Base-by-base conservation (phyloP, 306 rosid genomes). In the Ziziphus jujuba region DNA sequence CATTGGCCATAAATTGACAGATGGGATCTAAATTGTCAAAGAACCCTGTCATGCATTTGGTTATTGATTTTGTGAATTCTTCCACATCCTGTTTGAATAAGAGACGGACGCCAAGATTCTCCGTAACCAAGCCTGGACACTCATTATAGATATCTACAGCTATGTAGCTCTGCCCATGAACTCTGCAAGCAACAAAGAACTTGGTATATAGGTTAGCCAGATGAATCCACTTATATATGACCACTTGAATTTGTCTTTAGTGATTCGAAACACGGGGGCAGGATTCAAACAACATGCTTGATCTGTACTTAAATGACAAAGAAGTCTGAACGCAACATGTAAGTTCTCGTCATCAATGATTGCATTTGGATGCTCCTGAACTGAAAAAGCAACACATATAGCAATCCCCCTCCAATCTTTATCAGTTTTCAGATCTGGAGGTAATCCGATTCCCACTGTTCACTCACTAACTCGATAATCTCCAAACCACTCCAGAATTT, bases 141-240 rank as follows among this genome's bases (percentile, higher is more conserved):
- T 19, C 5, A 0, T 6, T 16, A 13, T 16, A 54, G 5, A 72
- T 20, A n/a, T 12, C 20, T 1, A 56, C 38, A 24, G 19, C 25
- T 0, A 31, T 1, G 17, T 50, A 8, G 6, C n/a, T 19, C 1
- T 3, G 14, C 23, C 17, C 38, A 31, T 33, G n/a, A 54, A 28
- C n/a, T 16, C 10, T 20, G 63, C 76, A 3, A 15, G 2, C 5
- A 63, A 21, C 0, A 21, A 0, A 16, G 0, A 0, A 3, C 65
- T 57, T 14, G 70, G 77, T 28, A 63, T 14, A 31, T 63, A 72
- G 17, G 65, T 54, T 5, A 72, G 6, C 77, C 77, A 72, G 17
- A 55, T 47, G 56, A 72, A 72, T 17, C 65, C 20, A 3, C 52
- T 28, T 15, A 45, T 0, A 22, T 63, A 17, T 24, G 44, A 16